Percentiles rank a stretch among this genome's conserved stretches.
Evolutionary conservation across 371 early-diverging fungal genomes (phyloP).

Genomic region (Mucor indicus): DNA sequence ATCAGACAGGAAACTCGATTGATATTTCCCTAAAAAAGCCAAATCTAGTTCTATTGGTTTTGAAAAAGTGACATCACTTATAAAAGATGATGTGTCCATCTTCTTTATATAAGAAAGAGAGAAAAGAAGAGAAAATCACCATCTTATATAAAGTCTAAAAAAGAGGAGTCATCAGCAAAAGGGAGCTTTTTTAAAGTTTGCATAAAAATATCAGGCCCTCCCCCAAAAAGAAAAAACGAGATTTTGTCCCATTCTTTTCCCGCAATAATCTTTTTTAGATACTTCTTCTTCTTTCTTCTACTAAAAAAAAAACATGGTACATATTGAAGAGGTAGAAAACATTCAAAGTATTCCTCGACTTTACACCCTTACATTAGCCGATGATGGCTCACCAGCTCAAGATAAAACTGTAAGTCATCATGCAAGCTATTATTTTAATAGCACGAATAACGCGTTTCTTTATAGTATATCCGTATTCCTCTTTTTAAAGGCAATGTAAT

Average conservation of each 20-base stretch:
- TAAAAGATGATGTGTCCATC: constrained; percentile 13
- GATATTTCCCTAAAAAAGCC: constrained; percentile 6
- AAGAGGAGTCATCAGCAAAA: too few species aligned
- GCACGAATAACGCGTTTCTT: constrained; percentile 3
- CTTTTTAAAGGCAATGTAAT: constrained; percentile 64
- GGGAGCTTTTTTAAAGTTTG: too few species aligned
- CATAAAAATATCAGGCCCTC: too few species aligned
- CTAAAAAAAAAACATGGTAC: too few species aligned
- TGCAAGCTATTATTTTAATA: neutral
- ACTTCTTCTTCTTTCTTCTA: too few species aligned
- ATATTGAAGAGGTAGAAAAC: too few species aligned
- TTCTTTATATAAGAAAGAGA: too few species aligned
- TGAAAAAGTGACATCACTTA: constrained; percentile 17
- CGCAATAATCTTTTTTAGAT: too few species aligned
- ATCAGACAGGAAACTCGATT: neutral
- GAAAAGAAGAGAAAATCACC: too few species aligned
- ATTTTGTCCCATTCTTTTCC: too few species aligned
- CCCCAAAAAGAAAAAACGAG: too few species aligned
- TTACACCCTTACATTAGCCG: constrained; percentile 50
- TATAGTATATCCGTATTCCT: constrained; percentile 80
- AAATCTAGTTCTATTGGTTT: constrained; percentile 8
- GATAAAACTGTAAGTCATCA: constrained; percentile 51
- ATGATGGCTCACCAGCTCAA: constrained; percentile 55
- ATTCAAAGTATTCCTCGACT: constrained; percentile 12
- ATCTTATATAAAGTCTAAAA: too few species aligned